phyloP scores from a whole-genome alignment of 306 rosid genomes.

The Trifolium pratense region DNA sequence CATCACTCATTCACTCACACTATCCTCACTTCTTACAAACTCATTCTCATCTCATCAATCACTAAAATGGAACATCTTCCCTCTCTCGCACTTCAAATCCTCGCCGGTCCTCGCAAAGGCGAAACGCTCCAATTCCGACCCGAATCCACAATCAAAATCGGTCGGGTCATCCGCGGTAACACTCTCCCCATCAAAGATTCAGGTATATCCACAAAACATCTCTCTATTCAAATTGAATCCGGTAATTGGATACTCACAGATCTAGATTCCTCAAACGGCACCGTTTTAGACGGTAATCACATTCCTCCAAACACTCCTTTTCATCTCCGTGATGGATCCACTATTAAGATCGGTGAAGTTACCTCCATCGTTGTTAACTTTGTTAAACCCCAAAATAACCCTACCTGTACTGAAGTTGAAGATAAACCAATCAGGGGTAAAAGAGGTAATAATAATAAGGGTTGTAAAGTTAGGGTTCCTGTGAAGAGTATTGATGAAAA shows the following conservation, averaged over 20 bases:
- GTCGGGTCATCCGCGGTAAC: constrained; percentile 75
- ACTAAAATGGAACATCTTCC: constrained; percentile 51
- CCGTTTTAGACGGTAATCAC: constrained; percentile 54
- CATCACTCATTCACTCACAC: neutral
- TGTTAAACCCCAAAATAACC: constrained; percentile 37
- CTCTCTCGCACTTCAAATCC: constrained; percentile 52
- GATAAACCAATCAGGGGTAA: neutral
- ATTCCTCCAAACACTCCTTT: constrained; percentile 51
- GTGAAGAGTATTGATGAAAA: constrained; percentile 4
- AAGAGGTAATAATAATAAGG: constrained; percentile 12
- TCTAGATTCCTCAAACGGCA: constrained; percentile 84
- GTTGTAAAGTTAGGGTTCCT: constrained; percentile 26
- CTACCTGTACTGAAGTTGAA: neutral
- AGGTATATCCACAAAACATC: constrained; percentile 79
- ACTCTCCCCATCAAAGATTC: constrained; percentile 67
- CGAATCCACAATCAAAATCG: constrained; percentile 58
- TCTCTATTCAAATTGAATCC: constrained; percentile 49
- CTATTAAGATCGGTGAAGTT: constrained; percentile 67
- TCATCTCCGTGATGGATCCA: constrained; percentile 52
- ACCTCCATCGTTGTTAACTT: constrained; percentile 61
- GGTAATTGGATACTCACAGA: constrained; percentile 68
- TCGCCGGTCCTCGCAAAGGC: constrained; percentile 71
- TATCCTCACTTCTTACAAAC: neutral
- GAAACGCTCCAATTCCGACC: constrained; percentile 60
- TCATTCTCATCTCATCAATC: neutral